These are phyloP conservation scores for Daedaleopsis sinensis DNA, from an alignment of 768 basidiomycete genomes.

Conservation along the genomic window DNA sequence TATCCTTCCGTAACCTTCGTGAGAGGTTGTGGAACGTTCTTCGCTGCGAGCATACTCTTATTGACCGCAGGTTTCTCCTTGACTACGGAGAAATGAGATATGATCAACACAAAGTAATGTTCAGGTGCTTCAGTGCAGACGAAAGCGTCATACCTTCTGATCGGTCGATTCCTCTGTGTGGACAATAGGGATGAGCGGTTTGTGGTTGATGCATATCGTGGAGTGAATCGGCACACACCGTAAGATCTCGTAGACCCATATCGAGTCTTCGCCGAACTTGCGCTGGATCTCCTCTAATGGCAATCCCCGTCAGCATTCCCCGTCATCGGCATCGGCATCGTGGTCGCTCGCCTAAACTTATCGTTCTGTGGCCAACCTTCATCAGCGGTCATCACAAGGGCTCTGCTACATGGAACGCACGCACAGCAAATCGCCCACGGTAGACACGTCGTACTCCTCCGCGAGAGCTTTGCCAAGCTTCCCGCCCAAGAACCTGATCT, in stretches of 20 bases:
- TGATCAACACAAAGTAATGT: not conserved
- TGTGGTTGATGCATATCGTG: not conserved
- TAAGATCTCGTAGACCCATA: slow-evolving; percentile 93
- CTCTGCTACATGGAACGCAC: slow-evolving; percentile 31
- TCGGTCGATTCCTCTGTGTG: slow-evolving; percentile 77
- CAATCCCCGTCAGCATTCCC: slow-evolving; percentile 24
- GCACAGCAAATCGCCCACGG: slow-evolving; percentile 88
- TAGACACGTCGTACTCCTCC: slow-evolving; percentile 85
- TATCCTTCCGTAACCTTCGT: slow-evolving; percentile 73
- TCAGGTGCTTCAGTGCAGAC: not conserved
- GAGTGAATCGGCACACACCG: slow-evolving; percentile 51
- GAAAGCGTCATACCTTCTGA: slow-evolving; percentile 64
- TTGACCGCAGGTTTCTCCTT: slow-evolving; percentile 79
- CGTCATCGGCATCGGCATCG: not conserved
- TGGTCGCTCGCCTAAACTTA: slow-evolving; percentile 53
- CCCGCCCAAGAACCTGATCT: slow-evolving; percentile 95
- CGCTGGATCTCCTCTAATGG: slow-evolving; percentile 71
- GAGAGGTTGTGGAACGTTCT: slow-evolving; percentile 84
- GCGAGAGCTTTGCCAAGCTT: slow-evolving; percentile 90
- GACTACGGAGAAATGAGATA: slow-evolving; percentile 48
- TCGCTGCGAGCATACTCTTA: slow-evolving; percentile 97
- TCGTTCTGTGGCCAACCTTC: slow-evolving; percentile 43
- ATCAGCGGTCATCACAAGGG: not conserved
- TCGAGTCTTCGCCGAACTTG: slow-evolving; percentile 78
- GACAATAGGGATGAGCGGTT: not conserved